Evolutionary conservation across 345 rosid species (phyloP).

Genomic region (Eucalyptus grandis): DNA sequence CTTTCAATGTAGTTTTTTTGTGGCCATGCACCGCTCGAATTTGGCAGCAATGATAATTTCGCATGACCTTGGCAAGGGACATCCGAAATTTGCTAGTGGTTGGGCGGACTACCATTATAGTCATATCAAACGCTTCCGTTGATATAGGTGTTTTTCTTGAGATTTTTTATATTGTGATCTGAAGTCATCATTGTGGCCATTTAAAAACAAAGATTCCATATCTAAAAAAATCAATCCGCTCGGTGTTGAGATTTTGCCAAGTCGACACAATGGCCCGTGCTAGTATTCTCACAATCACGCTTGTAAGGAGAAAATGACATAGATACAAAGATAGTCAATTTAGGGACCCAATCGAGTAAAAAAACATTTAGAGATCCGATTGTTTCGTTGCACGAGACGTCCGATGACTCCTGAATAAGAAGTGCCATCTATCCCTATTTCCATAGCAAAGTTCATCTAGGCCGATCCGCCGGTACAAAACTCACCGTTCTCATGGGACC

Average conservation of each 20-base stretch:
- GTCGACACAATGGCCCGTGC: background rate
- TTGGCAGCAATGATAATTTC: background rate
- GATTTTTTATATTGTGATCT: background rate
- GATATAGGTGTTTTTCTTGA: background rate
- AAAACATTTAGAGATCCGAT: background rate
- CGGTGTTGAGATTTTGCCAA: background rate
- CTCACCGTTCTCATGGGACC: background rate
- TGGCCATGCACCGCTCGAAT: background rate
- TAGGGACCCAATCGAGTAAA: background rate
- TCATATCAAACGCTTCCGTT: background rate
- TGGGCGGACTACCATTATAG: background rate
- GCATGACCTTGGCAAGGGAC: background rate
- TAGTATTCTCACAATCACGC: background rate
- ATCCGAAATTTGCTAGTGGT: background rate
- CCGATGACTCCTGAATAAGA: rapidly evolving
- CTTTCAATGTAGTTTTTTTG: background rate
- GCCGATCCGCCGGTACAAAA: background rate
- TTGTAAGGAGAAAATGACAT: background rate
- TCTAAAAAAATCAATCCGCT: background rate
- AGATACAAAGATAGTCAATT: background rate
- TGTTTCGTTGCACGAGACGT: too few species aligned
- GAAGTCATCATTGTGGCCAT: background rate
- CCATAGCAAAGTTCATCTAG: background rate
- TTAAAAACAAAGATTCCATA: background rate
- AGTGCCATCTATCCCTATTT: background rate